A percentile compares a stretch with the other conserved stretches of the same genome.
These are phyloP conservation scores for Cairneyella variabilis DNA, from an alignment of 495 filamentous ascomycete species.

Conservation along the genomic window DNA sequence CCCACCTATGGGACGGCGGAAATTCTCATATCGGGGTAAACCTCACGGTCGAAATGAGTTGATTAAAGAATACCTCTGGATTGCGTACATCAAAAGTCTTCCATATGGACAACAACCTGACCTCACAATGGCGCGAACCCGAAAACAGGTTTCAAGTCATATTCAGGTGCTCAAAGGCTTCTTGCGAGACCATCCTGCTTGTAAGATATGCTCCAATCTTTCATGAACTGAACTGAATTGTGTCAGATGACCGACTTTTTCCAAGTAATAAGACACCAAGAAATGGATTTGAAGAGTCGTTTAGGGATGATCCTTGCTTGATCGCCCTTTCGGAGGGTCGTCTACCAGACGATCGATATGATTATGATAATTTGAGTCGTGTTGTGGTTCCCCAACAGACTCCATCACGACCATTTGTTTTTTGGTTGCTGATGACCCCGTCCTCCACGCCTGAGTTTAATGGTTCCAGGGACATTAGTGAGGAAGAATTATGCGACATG, in stretches of 20 bases:
- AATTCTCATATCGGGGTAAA: slow-evolving; percentile 67
- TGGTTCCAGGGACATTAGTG: slow-evolving; percentile 28
- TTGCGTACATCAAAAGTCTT: slow-evolving; percentile 38
- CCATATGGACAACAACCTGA: slow-evolving; percentile 31
- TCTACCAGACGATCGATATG: slow-evolving; percentile 37
- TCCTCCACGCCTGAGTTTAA: not conserved
- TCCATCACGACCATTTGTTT: slow-evolving; percentile 33
- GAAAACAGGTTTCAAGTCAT: slow-evolving; percentile 95
- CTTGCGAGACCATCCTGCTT: slow-evolving; percentile 54
- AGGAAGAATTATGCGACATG: slow-evolving; percentile 32
- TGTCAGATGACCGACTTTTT: slow-evolving; percentile 29
- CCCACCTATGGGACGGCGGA: slow-evolving; percentile 76
- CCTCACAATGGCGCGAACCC: slow-evolving; percentile 48
- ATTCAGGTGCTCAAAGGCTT: slow-evolving; percentile 93
- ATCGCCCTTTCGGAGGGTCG: slow-evolving; percentile 49
- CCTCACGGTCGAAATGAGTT: slow-evolving; percentile 87
- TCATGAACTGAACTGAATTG: slow-evolving; percentile 17
- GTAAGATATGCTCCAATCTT: slow-evolving; percentile 33
- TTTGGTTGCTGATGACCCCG: slow-evolving; percentile 21
- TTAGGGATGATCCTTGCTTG: slow-evolving; percentile 50
- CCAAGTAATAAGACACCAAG: slow-evolving; percentile 23
- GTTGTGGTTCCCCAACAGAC: not conserved
- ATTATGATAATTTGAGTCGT: slow-evolving; percentile 32
- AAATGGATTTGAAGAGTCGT: slow-evolving; percentile 42
- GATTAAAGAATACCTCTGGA: slow-evolving; percentile 77